Evolutionary conservation across 2,329 filamentous ascomycete species (phyloP), one percentile per base, ranked within the genome.

Genomic region (Aspergillus piperis): DNA sequence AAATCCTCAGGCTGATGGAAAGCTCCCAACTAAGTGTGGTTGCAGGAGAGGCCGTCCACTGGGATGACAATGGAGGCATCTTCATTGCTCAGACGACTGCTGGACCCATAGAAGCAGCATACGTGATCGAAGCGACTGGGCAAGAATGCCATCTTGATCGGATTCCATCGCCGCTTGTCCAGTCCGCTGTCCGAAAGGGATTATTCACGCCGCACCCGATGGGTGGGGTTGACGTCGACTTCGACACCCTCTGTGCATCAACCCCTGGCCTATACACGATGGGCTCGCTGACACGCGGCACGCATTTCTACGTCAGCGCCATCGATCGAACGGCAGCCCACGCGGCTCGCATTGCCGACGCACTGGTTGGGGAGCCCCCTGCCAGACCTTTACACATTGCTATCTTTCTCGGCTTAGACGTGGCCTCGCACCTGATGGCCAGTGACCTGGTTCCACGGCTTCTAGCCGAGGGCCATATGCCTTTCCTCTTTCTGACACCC

Each of bases 281-380:
- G 17, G 60, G 60, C 8, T 55, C 47, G 8, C 52, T 62, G 23
- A 62, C 60, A n/a, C 44, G 48, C 1, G 60, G 60, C 5, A 62
- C 60, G 2, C 60, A 62, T 36, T 62, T 62, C 27, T 59, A 62
- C 17, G 57, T 59, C 13, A 62, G 56, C 36, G 55, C 56, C 3
- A 57, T 62, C 19, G 60, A 62, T 47, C 60, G 60, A 21, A 51
- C 55, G 1, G 60, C 57, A 2, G 60, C 55, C 8, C 60, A 62
- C 27, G 60, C 60, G 2, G 53, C 52, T 11, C 58, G 60, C 7
- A 17, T 62, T 17, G 60, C 60, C 4, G 60, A 62, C n/a, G 42
- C 58, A 19, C n/a, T 62, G 17, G 48, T 49, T 2, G 13, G 47
- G 44, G 58, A 60, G 23, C 58, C 60, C 25, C 48, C 27, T 19